Evolutionary conservation across 2,329 filamentous ascomycete species (phyloP), one percentile per base, ranked within the genome.

Genomic region (Tolypocladium ophioglossoides): DNA sequence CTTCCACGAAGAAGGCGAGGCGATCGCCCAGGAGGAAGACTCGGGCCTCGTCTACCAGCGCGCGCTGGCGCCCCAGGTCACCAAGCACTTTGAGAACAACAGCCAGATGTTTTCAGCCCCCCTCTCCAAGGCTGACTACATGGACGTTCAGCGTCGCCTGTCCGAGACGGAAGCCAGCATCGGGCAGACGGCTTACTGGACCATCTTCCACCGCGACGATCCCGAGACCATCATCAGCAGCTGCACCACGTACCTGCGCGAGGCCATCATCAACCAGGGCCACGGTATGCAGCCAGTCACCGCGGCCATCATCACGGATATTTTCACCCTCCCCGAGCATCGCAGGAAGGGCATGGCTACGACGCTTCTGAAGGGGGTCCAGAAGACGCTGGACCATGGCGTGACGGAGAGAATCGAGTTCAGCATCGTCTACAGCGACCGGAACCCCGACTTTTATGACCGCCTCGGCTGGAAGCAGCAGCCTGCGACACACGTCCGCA

Each of bases 341-440:
- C 68, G 70, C 41, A 59, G 60, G 35, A 55, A 61, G 8, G 70
- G 71, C 30, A 67, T 71, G 63, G 71, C 70, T 1, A 65, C 63
- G n/a, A 57, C 59, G 54, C 64, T 73, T 54, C 58, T 73, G 40
- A 60, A 53, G 41, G 58, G 58, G n/a, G 56, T 72, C 2, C 66
- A 68, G 52, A 58, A 68, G 46, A 56, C 56, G n/a, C 65, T 72
- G 57, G 69, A 73, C 54, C 18, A 51, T 38, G 46, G 56, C n/a
- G 37, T 34, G 12, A 50, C 50, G 20, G 27, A 16, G 24, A 61
- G 63, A n/a, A 60, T 65, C 54, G 65, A 63, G 39, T 69, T 65
- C 57, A 71, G 68, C 49, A 61, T 67, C 12, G 56, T 73, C 32
- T 72, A 68, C 60, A 71, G 68, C 58, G 67, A 67, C 50, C 60